Conservation (phyloP, 768 basidiomycete species). For the Mycena pura region DNA sequence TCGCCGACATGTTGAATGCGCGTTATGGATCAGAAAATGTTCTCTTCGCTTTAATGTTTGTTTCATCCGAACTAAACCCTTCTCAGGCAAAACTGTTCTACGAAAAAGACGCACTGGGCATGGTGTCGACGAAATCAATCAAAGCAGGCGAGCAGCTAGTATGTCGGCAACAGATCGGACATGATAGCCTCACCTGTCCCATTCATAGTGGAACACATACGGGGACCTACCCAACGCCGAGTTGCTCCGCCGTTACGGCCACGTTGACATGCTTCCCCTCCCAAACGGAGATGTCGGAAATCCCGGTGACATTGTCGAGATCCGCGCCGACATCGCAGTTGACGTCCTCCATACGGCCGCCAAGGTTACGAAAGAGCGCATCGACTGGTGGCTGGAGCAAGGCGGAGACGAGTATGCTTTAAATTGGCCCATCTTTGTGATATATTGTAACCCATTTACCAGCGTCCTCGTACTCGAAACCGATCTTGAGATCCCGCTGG, state of each 20-base stretch:
- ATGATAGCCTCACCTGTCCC: neutral
- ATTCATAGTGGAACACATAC: slow-evolving; percentile 89
- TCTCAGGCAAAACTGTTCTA: slow-evolving; percentile 84
- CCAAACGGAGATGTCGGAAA: slow-evolving; percentile 62
- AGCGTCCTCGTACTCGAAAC: slow-evolving; percentile 66
- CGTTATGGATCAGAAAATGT: slow-evolving; percentile 86
- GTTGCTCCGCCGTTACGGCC: slow-evolving; percentile 92
- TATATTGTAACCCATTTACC: neutral
- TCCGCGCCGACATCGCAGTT: slow-evolving; percentile 75
- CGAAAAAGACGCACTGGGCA: slow-evolving; percentile 72
- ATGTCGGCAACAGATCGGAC: slow-evolving; percentile 33
- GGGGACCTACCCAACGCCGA: slow-evolving; percentile 92
- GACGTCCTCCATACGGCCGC: slow-evolving; percentile 38
- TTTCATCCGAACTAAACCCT: slow-evolving; percentile 7
- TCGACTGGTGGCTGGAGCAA: slow-evolving; percentile 94
- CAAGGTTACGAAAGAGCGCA: slow-evolving; percentile 57
- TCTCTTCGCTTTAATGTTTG: slow-evolving; percentile 11
- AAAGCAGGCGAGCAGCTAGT: slow-evolving; percentile 88
- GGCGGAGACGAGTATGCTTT: slow-evolving; percentile 84
- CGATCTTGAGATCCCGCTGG: slow-evolving; percentile 57
- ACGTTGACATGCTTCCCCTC: slow-evolving; percentile 79
- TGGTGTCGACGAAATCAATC: slow-evolving; percentile 83
- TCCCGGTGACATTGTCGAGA: slow-evolving; percentile 80
- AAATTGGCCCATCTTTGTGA: neutral
- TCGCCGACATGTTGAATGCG: slow-evolving; percentile 97